Conservation (phyloP, 2,329 filamentous ascomycete species). For the Claviceps humidiphila region DNA sequence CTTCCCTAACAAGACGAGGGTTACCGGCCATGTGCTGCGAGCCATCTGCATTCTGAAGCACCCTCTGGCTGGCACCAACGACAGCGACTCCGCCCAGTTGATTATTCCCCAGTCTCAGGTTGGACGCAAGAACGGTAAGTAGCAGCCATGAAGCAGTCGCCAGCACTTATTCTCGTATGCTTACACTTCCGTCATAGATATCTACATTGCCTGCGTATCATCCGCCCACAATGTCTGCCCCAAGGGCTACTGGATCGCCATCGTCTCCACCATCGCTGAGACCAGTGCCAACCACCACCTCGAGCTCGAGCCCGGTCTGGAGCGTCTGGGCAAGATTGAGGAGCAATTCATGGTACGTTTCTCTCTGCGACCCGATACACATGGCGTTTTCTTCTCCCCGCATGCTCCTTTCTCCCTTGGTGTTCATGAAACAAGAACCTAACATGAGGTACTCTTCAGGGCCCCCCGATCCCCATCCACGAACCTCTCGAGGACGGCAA, state of each 20-base stretch:
- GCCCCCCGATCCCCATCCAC: constrained; percentile 82
- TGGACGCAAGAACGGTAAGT: constrained; percentile 82
- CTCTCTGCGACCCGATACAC: not conserved
- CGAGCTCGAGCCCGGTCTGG: constrained; percentile 83
- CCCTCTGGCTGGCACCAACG: constrained; percentile 77
- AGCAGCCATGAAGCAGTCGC: not conserved
- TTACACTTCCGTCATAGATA: constrained; percentile 42
- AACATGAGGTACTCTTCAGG: constrained; percentile 23
- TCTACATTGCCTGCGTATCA: constrained; percentile 93
- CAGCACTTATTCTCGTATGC: not conserved
- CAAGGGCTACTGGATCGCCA: constrained; percentile 97
- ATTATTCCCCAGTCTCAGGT: constrained; percentile 98
- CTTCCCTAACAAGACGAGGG: constrained; percentile 79
- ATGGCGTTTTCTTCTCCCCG: not conserved
- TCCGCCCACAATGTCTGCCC: constrained; percentile 96
- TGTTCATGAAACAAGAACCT: too few species aligned
- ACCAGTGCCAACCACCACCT: constrained; percentile 84
- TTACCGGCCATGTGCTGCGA: constrained; percentile 81
- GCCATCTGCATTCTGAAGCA: constrained; percentile 97
- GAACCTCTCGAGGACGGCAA: constrained; percentile 73
- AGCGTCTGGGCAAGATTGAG: constrained; percentile 84
- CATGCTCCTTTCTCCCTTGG: not conserved
- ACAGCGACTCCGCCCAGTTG: constrained; percentile 80
- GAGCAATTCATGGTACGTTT: constrained; percentile 79
- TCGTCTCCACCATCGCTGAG: constrained; percentile 95